A percentile compares a stretch with the other conserved stretches of the same genome.
Conservation (phyloP, 495 filamentous ascomycete genomes). For the Penicillium crystallinum region DNA sequence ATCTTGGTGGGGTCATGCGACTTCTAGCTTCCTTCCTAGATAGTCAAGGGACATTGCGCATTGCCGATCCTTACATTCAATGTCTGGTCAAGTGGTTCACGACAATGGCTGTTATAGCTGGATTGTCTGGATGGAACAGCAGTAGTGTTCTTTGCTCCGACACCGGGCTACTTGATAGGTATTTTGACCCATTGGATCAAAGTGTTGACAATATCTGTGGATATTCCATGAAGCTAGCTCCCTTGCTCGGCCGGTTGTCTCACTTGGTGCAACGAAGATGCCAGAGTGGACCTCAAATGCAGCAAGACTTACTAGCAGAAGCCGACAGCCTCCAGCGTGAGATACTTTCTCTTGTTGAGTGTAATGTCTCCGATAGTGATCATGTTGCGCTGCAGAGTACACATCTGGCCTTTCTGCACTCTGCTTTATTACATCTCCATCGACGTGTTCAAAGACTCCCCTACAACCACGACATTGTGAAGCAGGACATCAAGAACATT, state of each 20-base stretch:
- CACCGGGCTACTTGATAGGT: constrained; percentile 1
- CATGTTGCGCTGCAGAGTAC: constrained; percentile 22
- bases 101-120: constrained; percentile 26
- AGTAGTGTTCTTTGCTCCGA: background rate
- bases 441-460: constrained; percentile 22
- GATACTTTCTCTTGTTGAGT: constrained; percentile 12
- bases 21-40: constrained; percentile 18
- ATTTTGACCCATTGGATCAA: background rate
- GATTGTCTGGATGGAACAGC: constrained; percentile 15
- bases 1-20: constrained; percentile 25
- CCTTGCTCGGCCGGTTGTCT: constrained; percentile 17
- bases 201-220: constrained; percentile 31
- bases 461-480: constrained; percentile 17
- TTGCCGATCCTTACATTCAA: constrained; percentile 12
- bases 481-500: constrained; percentile 19
- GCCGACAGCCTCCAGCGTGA: constrained; percentile 12
- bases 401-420: constrained; percentile 28
- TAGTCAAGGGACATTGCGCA: constrained; percentile 1
- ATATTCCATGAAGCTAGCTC: constrained; percentile 26
- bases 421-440: constrained; percentile 30
- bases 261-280: constrained; percentile 8
- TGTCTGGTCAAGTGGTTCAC: constrained; percentile 32
- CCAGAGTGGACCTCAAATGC: background rate
- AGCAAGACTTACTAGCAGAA: background rate
- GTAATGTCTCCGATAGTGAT: background rate